Base-by-base conservation (phyloP, 23 red algal species). In the Gracilaria gracilis region DNA sequence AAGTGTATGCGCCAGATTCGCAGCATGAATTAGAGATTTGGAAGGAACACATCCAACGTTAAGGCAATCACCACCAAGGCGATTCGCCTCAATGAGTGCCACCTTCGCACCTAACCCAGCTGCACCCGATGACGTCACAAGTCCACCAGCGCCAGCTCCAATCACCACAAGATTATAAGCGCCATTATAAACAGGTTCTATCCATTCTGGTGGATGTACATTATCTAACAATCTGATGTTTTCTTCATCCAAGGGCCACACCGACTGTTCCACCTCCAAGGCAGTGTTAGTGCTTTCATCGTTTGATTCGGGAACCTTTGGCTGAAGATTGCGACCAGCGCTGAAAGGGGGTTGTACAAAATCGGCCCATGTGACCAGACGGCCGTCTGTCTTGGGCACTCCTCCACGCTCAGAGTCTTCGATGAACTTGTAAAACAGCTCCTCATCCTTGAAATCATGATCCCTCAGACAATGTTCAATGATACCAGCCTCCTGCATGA, bases 1-100 rank as follows among this genome's bases (percentile, higher is more conserved):
- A 44, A 95, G 57, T 11, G 81, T 87, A 23, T 87, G 84, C 1
- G 85, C 85, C 2, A 88, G 73, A 75, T 91, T 90, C 0, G 94
- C 92, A 57, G 92, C 86, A 46, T 95, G 92, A 21, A 95, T 82
- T 39, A 99, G 90, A 0, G 89, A 39, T 85, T 99, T 99, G 19
- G 90, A 93, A 13, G 97, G 97, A 2, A 99, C 90, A 37, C 97
- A 99, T 8, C 97, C 97, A 58, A 96, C 93, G 58, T 99, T 99
- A 15, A 99, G 77, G 83, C 97, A 99, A 70, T 95, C 93, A 36
- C 97, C 97, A 27, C 97, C 97, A 13, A 99, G 78, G 4, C 71
- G 44, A 61, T 91, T 82, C 0, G 81, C 82, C 70, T 99, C 97
- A 40, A 95, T 85, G 38, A 99, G 78, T n/a, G 93, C 97, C 31